Evolutionary conservation across 768 basidiomycete species (phyloP).

Genomic region (Tulasnella sp.): DNA sequence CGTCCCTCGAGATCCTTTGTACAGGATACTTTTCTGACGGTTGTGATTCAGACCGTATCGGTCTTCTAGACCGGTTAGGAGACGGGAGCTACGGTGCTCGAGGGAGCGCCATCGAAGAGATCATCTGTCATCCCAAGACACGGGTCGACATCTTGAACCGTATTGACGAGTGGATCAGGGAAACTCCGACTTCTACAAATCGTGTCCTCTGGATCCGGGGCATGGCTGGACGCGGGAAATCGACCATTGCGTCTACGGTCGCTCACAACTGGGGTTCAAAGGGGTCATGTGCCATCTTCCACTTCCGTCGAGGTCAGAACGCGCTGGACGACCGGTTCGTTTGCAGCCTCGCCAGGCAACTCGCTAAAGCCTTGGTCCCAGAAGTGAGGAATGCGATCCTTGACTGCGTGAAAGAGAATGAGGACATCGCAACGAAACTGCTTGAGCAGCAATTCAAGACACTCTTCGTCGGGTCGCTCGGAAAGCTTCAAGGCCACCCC

Average conservation of each 20-base stretch:
- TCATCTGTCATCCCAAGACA: background rate
- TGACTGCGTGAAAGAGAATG: background rate
- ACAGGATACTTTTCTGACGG: no score
- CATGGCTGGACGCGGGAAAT: background rate
- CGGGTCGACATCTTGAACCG: background rate
- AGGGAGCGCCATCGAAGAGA: background rate
- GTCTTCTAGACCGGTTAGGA: background rate
- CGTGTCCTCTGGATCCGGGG: background rate
- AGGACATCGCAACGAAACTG: background rate
- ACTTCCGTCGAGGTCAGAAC: background rate
- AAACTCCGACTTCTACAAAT: background rate
- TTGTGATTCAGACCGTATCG: no score
- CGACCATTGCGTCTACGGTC: background rate
- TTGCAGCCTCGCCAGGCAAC: background rate
- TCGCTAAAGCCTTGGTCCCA: background rate
- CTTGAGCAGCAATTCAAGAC: no score
- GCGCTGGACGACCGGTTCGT: background rate
- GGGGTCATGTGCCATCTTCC: background rate
- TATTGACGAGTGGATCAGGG: background rate
- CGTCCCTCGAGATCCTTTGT: background rate
- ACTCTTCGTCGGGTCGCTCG: no score
- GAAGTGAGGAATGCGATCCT: background rate
- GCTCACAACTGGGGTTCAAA: background rate
- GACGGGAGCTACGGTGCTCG: background rate
- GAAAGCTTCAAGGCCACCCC: no score